Conservation (phyloP, 2,329 filamentous ascomycete genomes). For the Macroventuria anomochaeta region DNA sequence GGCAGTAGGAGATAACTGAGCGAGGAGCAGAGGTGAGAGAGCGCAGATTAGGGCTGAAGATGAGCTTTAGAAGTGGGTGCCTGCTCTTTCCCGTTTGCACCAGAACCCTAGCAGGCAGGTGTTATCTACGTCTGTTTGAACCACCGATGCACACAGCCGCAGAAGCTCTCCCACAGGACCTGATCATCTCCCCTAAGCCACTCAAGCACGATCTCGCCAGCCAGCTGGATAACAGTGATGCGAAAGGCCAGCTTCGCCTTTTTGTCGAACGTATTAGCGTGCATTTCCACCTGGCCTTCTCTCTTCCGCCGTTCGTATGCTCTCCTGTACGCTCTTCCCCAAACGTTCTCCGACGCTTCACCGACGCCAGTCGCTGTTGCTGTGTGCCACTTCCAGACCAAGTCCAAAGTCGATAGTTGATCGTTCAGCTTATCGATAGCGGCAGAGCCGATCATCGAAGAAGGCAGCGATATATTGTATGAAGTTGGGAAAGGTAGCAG, state of each 20-base stretch:
- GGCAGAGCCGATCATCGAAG: slow-evolving; percentile 34
- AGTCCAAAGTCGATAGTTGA: slow-evolving; percentile 62
- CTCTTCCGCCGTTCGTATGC: slow-evolving; percentile 53
- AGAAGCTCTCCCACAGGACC: slow-evolving; percentile 84
- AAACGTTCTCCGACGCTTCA: slow-evolving; percentile 73
- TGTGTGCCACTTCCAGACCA: slow-evolving; percentile 70
- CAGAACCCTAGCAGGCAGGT: background rate
- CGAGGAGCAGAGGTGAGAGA: too few relatives aligned
- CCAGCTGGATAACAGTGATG: slow-evolving; percentile 45
- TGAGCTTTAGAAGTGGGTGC: background rate
- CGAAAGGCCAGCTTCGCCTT: slow-evolving; percentile 38
- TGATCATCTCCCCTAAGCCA: slow-evolving; percentile 80
- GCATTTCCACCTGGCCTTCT: slow-evolving; percentile 30
- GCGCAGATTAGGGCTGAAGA: background rate
- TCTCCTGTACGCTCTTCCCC: slow-evolving; percentile 76
- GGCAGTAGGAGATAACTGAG: too few relatives aligned
- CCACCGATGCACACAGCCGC: slow-evolving; percentile 63
- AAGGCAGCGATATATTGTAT: slow-evolving; percentile 53
- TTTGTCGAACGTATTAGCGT: background rate
- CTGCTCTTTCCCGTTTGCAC: slow-evolving; percentile 1
- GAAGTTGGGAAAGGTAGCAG: slow-evolving; percentile 61
- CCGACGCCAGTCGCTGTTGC: slow-evolving; percentile 64
- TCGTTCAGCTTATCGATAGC: slow-evolving; percentile 52
- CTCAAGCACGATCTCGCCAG: slow-evolving; percentile 56
- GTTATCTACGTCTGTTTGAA: slow-evolving; percentile 1